Conservation (phyloP, 148 eudicot genomes). For the Rhododendron mucronatum region DNA sequence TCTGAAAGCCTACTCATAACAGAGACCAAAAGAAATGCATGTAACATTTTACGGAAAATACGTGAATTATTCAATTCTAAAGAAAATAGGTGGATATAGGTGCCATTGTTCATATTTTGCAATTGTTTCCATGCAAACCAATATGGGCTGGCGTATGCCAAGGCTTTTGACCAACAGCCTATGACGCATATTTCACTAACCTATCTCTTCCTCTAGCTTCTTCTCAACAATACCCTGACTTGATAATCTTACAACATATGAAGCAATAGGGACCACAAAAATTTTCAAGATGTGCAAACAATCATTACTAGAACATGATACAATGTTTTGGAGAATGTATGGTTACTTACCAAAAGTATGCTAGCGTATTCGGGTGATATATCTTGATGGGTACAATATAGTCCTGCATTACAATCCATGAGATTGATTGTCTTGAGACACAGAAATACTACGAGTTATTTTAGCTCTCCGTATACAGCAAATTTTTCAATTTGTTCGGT, state of each 20-base stretch:
- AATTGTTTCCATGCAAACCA: background rate
- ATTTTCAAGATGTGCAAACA: background rate
- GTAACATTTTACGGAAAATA: background rate
- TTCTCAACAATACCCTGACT: background rate
- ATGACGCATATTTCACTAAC: background rate
- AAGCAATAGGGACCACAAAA: background rate
- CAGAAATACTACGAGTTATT: background rate
- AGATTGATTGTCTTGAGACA: background rate
- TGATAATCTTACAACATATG: background rate
- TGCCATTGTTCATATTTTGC: background rate
- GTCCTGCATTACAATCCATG: slow-evolving; percentile 43
- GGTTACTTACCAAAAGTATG: slow-evolving; percentile 72
- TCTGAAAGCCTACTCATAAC: background rate
- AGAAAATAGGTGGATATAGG: background rate
- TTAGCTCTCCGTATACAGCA: background rate
- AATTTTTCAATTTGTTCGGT: background rate
- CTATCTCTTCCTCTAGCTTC: background rate
- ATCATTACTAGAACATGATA: background rate
- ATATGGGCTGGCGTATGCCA: background rate
- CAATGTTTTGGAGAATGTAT: background rate
- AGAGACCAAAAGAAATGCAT: background rate
- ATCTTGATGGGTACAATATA: slow-evolving; percentile 99
- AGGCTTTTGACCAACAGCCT: background rate
- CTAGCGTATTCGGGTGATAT: slow-evolving; percentile 97
- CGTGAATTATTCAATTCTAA: background rate